These are phyloP conservation scores for Fraxinus nigra DNA, from an alignment of 305 asterid genomes.

Conservation along the genomic window DNA sequence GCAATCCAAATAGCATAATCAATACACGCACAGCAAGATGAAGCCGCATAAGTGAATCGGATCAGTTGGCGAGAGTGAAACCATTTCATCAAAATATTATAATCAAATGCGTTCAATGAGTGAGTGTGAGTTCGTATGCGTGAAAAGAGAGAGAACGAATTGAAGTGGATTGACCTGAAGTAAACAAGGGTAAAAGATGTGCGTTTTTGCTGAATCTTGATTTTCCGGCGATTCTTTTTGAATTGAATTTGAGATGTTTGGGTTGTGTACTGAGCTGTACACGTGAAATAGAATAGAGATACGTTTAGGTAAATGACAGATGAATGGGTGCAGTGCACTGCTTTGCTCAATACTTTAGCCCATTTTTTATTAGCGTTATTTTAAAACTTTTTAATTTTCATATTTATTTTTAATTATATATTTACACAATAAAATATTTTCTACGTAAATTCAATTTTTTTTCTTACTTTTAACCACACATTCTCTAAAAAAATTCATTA, in stretches of 20 bases:
- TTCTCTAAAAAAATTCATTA: too few species aligned
- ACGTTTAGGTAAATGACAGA: neutral
- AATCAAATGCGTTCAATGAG: neutral
- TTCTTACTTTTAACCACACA: too few species aligned
- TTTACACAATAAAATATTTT: too few species aligned
- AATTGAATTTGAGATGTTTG: neutral
- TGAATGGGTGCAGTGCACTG: neutral
- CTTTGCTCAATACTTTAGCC: too few species aligned
- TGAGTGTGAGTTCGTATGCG: neutral
- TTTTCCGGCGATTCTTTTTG: conserved; percentile 15
- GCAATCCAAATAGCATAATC: conserved; percentile 1
- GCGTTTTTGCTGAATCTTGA: conserved; percentile 1
- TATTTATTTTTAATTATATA: too few species aligned
- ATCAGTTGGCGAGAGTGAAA: neutral
- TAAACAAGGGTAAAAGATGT: neutral
- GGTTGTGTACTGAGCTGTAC: neutral
- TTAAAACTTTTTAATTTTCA: too few species aligned
- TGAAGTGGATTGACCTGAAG: conserved; percentile 12
- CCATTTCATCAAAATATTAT: neutral
- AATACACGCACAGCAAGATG: neutral
- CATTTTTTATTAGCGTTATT: too few species aligned
- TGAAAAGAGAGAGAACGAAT: neutral
- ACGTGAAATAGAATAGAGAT: neutral
- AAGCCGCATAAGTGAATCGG: neutral
- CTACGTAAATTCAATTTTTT: too few species aligned